phyloP scores from a whole-genome alignment of 768 basidiomycete genomes.

The Tulasnella sp. region DNA sequence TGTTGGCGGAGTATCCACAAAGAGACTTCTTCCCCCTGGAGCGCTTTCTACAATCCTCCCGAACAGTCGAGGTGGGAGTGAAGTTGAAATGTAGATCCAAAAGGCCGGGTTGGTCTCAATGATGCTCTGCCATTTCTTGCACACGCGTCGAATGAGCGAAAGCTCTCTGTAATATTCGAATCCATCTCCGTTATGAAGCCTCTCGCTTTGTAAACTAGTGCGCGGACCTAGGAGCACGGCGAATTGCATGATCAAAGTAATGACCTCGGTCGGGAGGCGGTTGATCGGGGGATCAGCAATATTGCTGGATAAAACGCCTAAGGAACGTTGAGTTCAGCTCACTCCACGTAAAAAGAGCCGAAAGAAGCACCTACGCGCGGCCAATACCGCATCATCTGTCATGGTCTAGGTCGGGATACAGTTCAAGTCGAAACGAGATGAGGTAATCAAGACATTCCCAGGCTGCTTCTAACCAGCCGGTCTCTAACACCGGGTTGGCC shows the following conservation, averaged over 20 bases:
- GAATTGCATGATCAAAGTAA: background rate
- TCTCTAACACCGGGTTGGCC: no score
- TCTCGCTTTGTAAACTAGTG: background rate
- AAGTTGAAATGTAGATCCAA: background rate
- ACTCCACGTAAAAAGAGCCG: background rate
- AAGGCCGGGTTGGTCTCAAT: background rate
- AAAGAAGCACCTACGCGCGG: no score
- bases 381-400: no score
- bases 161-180: background rate
- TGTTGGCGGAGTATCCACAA: background rate
- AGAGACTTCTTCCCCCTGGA: background rate
- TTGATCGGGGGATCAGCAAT: background rate
- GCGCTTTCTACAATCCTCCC: background rate
- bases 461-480: no score
- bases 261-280: background rate
- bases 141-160: background rate
- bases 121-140: background rate
- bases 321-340: background rate
- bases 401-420: background rate
- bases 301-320: background rate
- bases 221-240: background rate
- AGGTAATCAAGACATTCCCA: no score
- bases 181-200: background rate
- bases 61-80: background rate
- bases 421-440: background rate